phyloP scores from a whole-genome alignment of 352 stramenopile species.

The Phytophthora chlamydospora region DNA sequence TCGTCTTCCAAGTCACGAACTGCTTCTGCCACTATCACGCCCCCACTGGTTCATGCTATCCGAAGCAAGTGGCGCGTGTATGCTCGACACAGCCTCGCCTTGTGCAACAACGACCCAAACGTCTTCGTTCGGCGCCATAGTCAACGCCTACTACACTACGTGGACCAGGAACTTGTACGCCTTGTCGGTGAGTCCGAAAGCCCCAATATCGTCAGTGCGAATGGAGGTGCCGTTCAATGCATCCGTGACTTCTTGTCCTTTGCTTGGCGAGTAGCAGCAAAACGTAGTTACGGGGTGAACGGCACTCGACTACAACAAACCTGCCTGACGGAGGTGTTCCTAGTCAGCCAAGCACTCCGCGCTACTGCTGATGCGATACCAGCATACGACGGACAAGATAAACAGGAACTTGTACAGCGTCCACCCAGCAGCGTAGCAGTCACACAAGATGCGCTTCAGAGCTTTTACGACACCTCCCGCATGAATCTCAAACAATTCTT shows the following conservation, averaged over 20 bases:
- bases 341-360: slow-evolving; percentile 46
- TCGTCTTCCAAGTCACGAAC: slow-evolving; percentile 1
- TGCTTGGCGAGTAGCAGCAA: slow-evolving; percentile 47
- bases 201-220: neutral
- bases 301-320: slow-evolving; percentile 4
- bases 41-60: slow-evolving; percentile 19
- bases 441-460: slow-evolving; percentile 11
- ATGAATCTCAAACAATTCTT: slow-evolving; percentile 17
- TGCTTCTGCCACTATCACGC: neutral
- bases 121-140: slow-evolving; percentile 46
- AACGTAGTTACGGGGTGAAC: slow-evolving; percentile 20
- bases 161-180: slow-evolving; percentile 25
- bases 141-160: slow-evolving; percentile 22
- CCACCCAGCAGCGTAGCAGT: slow-evolving; percentile 1
- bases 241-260: slow-evolving; percentile 53
- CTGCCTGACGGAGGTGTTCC: slow-evolving; percentile 54
- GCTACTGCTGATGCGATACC: slow-evolving; percentile 17
- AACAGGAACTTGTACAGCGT: neutral
- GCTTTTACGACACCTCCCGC: slow-evolving; percentile 36
- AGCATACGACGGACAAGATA: slow-evolving; percentile 20
- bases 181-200: slow-evolving; percentile 6
- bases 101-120: slow-evolving; percentile 68
- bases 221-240: slow-evolving; percentile 21
- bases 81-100: slow-evolving; percentile 32
- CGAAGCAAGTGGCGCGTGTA: slow-evolving; percentile 45